Conservation (phyloP, 495 filamentous ascomycete genomes). For the Neurospora sp. region DNA sequence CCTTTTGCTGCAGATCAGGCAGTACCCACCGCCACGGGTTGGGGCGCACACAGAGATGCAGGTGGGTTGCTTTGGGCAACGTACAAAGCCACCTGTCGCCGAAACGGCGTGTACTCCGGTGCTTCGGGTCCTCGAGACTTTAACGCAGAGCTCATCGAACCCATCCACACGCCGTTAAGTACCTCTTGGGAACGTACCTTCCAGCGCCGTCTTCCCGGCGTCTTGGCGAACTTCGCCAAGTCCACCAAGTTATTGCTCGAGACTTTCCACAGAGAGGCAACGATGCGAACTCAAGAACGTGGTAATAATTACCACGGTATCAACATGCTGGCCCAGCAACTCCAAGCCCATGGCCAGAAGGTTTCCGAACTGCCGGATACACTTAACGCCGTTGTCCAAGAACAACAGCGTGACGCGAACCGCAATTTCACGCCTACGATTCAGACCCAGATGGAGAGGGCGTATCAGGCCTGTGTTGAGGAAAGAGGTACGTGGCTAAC, state of each 20-base stretch:
- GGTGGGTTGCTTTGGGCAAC: constrained; percentile 47
- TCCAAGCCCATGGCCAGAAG: constrained; percentile 28
- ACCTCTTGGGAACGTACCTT: constrained; percentile 47
- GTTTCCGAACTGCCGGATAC: constrained; percentile 16
- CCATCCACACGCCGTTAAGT: constrained; percentile 7
- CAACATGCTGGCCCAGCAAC: constrained; percentile 27
- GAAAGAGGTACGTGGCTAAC: constrained; percentile 29
- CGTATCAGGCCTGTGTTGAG: constrained; percentile 37
- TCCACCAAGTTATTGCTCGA: constrained; percentile 8
- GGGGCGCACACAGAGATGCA: constrained; percentile 35
- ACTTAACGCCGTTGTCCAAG: constrained; percentile 28
- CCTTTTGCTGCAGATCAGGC: constrained; percentile 31
- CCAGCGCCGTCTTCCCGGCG: constrained; percentile 18
- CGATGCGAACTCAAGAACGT: constrained; percentile 10
- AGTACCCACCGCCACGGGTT: constrained; percentile 31
- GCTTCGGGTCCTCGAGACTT: constrained; percentile 33
- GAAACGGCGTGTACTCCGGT: constrained; percentile 29
- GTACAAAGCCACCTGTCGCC: constrained; percentile 52
- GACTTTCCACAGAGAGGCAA: constrained; percentile 31
- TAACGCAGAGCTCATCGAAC: constrained; percentile 41
- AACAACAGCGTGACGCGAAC: constrained; percentile 45
- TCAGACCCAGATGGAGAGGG: constrained; percentile 31
- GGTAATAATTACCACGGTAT: constrained; percentile 16
- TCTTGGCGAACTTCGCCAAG: constrained; percentile 11
- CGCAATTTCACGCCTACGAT: constrained; percentile 47